Percentiles rank a stretch among this genome's conserved stretches.
Conservation (phyloP, 495 filamentous ascomycete genomes). For the Penicillium bialowiezense region DNA sequence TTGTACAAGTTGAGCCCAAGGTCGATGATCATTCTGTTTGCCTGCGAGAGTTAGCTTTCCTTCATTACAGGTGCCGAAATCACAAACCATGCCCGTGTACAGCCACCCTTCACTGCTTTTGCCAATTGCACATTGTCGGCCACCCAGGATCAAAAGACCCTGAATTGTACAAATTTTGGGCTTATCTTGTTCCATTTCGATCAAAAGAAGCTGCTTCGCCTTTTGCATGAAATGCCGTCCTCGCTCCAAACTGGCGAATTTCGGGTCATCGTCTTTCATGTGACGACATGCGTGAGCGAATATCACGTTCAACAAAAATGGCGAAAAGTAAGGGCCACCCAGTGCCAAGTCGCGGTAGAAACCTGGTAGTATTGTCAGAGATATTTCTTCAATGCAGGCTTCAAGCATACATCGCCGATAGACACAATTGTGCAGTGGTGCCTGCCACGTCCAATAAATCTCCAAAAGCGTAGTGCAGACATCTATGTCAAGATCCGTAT, state of each 20-base stretch:
- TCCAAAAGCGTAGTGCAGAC: constrained; percentile 1
- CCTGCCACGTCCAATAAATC: constrained; percentile 15
- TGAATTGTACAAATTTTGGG: constrained; percentile 10
- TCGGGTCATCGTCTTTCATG: constrained; percentile 7
- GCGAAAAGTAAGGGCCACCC: constrained; percentile 8
- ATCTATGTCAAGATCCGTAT: constrained; percentile 6
- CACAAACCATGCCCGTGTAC: constrained; percentile 13
- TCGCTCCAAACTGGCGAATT: constrained; percentile 2
- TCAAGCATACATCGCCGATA: constrained; percentile 9
- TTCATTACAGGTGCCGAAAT: no score
- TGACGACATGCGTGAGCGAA: constrained; percentile 13
- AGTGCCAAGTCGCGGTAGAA: constrained; percentile 12
- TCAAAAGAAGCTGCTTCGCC: constrained; percentile 4
- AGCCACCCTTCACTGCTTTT: constrained; percentile 16
- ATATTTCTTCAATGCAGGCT: neutral
- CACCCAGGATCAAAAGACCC: constrained; percentile 7
- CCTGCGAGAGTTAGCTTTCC: no score
- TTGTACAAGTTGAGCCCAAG: no score
- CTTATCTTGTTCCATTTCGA: constrained; percentile 10
- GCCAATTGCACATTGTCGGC: constrained; percentile 10
- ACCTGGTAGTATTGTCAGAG: neutral
- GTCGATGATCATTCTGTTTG: no score
- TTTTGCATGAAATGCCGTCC: constrained; percentile 3
- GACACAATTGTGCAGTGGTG: constrained; percentile 10
- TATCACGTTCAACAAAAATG: constrained; percentile 11